These are phyloP conservation scores for Solanum dulcamara DNA, from an alignment of 257 asterid species.

Conservation along the genomic window DNA sequence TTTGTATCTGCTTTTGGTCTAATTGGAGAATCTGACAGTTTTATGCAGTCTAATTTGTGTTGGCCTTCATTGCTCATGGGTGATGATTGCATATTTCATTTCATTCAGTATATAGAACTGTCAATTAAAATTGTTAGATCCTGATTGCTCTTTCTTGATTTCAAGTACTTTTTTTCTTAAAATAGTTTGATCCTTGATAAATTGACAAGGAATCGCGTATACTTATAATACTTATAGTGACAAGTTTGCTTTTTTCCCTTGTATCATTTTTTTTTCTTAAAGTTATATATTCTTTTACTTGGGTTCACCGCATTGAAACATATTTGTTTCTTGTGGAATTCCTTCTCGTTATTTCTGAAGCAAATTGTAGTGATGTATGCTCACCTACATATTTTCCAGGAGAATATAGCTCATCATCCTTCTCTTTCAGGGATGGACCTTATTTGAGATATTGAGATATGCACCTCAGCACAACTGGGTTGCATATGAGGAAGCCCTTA, in stretches of 20 bases:
- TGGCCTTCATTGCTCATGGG: not conserved
- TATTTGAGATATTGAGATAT: constrained; percentile 66
- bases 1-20: not conserved
- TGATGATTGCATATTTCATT: not conserved
- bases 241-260: not conserved
- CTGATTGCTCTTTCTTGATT: not conserved
- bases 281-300: not conserved
- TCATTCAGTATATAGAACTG: not conserved
- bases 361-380: not conserved
- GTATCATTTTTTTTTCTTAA: not conserved
- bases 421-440: constrained; percentile 69
- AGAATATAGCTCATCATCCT: not conserved
- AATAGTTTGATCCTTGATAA: not conserved
- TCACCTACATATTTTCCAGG: not conserved
- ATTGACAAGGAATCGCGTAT: not conserved
- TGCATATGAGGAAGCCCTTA: constrained; percentile 84
- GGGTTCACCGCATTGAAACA: not conserved
- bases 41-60: not conserved
- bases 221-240: not conserved
- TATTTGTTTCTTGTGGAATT: not conserved
- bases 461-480: constrained; percentile 85
- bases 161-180: not conserved
- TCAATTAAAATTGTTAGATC: not conserved
- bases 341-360: not conserved
- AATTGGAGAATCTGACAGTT: not conserved